Percentiles rank a stretch among this genome's conserved stretches.
Evolutionary conservation across 2,329 filamentous ascomycete genomes (phyloP).

Genomic region (Pleomassaria siparia): DNA sequence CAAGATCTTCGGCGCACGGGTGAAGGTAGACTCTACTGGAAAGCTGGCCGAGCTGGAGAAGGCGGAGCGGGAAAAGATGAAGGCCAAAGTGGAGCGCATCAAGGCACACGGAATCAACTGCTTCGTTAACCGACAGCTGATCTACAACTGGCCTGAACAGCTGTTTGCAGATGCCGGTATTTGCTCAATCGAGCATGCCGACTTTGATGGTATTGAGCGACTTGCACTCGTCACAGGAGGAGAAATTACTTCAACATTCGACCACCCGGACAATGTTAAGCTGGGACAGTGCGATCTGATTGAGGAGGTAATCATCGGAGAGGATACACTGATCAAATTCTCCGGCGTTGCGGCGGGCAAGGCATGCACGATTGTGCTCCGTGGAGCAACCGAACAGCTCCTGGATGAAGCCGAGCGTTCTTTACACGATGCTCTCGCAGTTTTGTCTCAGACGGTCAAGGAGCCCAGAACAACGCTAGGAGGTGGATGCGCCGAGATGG

Average conservation of each 20-base stretch:
- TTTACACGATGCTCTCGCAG: constrained; percentile 91
- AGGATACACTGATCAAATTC: constrained; percentile 96
- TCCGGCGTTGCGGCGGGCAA: constrained; percentile 91
- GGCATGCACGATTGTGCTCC: constrained; percentile 94
- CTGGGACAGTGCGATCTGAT: constrained; percentile 93
- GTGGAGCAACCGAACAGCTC: constrained; percentile 94
- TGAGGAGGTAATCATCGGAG: constrained; percentile 97
- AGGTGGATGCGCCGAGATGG: constrained; percentile 96
- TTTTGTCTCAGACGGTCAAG: constrained; percentile 93
- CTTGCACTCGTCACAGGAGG: constrained; percentile 93
- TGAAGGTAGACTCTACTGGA: constrained; percentile 94
- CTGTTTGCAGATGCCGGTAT: constrained; percentile 97
- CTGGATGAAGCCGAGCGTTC: constrained; percentile 96
- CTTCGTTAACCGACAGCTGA: constrained; percentile 98
- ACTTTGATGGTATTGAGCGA: constrained; percentile 97
- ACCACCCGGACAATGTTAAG: constrained; percentile 96
- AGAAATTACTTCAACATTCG: constrained; percentile 96
- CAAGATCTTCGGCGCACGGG: constrained; percentile 96
- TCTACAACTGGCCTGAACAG: constrained; percentile 99
- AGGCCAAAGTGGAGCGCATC: constrained; percentile 97
- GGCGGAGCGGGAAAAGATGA: constrained; percentile 99
- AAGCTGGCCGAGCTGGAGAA: constrained; percentile 98
- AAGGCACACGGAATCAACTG: constrained; percentile 99
- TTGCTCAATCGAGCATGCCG: constrained; percentile 97
- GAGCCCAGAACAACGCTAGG: constrained; percentile 93